Base-by-base conservation (phyloP, 192 early-diverging fungal species). In the Linnemannia elongata region DNA sequence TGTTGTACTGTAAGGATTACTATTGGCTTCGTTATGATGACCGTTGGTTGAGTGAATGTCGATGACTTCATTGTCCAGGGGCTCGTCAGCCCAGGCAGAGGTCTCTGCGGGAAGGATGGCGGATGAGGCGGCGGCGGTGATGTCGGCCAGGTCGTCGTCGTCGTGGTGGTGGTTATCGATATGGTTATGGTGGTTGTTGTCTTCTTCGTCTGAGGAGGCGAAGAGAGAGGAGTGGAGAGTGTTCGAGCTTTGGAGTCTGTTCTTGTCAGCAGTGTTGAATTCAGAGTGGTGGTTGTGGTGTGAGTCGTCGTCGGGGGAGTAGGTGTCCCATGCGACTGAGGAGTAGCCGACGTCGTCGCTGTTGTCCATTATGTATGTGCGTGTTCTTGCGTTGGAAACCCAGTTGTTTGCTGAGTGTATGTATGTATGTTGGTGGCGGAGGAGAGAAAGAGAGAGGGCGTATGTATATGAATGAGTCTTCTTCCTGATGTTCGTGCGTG, bases 261-360 rank as follows among this genome's bases (percentile, higher is more conserved):
- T 66, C 30, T 66, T 66, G 60, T 15, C 12, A 7, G 8, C 12
- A 1, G 8, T 10, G 60, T 66, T 66, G 60, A 15, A 35, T 15
- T 12, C 55, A 57, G 55, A 9, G 10, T 15, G 10, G 60, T 12
- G 10, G 60, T 76, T 49, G 13, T 57, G 12, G 41, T 60, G 60
- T 30, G 60, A 66, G 60, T 66, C 60, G 75, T 87, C 78, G 42
- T 87, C 63, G 8, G 85, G 79, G 30, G 79, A 78, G 54, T 87
- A 87, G 10, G 85, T 87, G 73, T 87, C 85, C 85, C 85, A 87
- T 39, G 85, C 85, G n/a, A 87, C 85, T 17, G 85, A 87, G 54
- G 79, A 81, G 76, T 87, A 87, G 36, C 85, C 85, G 20, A 87
- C 68, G 76, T 87, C 85, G 76, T 87, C 85, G 79, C 81, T 75